A percentile compares a stretch with the other conserved stretches of the same genome.
These are phyloP conservation scores for Cornus kousa DNA, from an alignment of 148 eudicot genomes.

Conservation along the genomic window DNA sequence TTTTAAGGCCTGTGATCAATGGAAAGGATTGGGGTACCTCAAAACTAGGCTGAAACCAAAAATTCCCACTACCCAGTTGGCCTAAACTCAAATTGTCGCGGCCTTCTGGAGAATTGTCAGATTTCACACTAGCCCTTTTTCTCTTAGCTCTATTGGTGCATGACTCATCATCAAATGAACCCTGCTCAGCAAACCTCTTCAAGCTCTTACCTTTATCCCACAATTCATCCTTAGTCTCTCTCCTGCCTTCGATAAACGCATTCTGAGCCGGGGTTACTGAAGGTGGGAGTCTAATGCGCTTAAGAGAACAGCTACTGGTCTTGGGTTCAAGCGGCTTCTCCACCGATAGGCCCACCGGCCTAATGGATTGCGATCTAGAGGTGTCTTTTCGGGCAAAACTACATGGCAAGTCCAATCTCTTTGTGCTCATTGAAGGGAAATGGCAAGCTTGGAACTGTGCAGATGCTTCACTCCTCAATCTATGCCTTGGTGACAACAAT, in stretches of 20 bases:
- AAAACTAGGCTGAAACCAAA: slow-evolving; percentile 60
- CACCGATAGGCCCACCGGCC: slow-evolving; percentile 56
- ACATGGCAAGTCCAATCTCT: slow-evolving; percentile 85
- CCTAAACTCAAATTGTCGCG: slow-evolving; percentile 36
- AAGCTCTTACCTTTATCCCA: slow-evolving; percentile 66
- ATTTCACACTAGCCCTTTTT: slow-evolving; percentile 49
- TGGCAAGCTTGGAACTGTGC: slow-evolving; percentile 76
- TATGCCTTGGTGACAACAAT: slow-evolving; percentile 86
- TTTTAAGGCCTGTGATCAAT: slow-evolving; percentile 23
- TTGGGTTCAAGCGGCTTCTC: slow-evolving; percentile 54
- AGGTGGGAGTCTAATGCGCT: slow-evolving; percentile 57
- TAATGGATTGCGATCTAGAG: slow-evolving; percentile 42
- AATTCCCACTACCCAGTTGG: slow-evolving; percentile 51
- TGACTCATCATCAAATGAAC: slow-evolving; percentile 36
- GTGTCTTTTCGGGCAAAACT: slow-evolving; percentile 60
- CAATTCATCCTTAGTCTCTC: slow-evolving; percentile 51
- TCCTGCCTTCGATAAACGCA: slow-evolving; percentile 29
- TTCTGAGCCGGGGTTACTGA: slow-evolving; percentile 24
- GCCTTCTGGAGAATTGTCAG: slow-evolving; percentile 27
- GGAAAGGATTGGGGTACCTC: slow-evolving; percentile 25
- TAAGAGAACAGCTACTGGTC: slow-evolving; percentile 39
- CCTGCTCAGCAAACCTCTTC: slow-evolving; percentile 64
- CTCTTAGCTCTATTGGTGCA: slow-evolving; percentile 46
- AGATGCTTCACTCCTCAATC: slow-evolving; percentile 75
- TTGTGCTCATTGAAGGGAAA: slow-evolving; percentile 94